Evolutionary conservation across 2,329 filamentous ascomycete species (phyloP).

Genomic region (Colletotrichum simmondsii): DNA sequence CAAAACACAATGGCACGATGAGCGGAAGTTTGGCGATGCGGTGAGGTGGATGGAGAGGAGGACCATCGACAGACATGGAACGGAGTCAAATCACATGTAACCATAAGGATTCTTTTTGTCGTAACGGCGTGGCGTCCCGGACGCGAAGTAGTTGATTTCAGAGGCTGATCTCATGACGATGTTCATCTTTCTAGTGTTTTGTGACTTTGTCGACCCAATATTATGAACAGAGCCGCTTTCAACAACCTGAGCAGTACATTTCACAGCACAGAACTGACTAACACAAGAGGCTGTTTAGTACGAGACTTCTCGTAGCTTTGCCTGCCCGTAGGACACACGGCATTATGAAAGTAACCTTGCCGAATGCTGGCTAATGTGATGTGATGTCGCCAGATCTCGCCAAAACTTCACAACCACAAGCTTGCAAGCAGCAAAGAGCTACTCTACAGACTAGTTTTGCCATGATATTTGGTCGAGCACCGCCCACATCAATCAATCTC

Average conservation of each 20-base stretch:
- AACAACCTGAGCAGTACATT: background rate
- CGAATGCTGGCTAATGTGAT: no score
- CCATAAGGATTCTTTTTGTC: slow-evolving; percentile 32
- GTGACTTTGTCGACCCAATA: background rate
- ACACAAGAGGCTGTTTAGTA: no score
- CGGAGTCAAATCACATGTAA: slow-evolving; percentile 33
- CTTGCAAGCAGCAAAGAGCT: no score
- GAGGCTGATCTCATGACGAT: background rate
- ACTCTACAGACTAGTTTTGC: no score
- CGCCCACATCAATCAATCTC: no score
- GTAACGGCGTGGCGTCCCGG: slow-evolving; percentile 28
- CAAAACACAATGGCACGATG: background rate
- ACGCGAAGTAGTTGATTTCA: slow-evolving; percentile 33
- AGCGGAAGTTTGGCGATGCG: slow-evolving; percentile 1
- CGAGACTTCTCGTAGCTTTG: no score
- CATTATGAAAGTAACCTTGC: no score
- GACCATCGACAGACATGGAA: slow-evolving; percentile 13
- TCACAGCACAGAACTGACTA: no score
- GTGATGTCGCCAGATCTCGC: no score
- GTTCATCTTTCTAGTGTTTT: background rate
- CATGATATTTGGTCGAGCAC: no score
- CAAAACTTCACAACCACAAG: no score
- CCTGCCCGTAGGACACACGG: no score
- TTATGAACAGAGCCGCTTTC: background rate
- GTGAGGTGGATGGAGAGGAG: slow-evolving; percentile 4